Evolutionary conservation across 2,329 filamentous ascomycete genomes (phyloP), one percentile per base, ranked within the genome.

Genomic region (Trichoderma citrinoviride): DNA sequence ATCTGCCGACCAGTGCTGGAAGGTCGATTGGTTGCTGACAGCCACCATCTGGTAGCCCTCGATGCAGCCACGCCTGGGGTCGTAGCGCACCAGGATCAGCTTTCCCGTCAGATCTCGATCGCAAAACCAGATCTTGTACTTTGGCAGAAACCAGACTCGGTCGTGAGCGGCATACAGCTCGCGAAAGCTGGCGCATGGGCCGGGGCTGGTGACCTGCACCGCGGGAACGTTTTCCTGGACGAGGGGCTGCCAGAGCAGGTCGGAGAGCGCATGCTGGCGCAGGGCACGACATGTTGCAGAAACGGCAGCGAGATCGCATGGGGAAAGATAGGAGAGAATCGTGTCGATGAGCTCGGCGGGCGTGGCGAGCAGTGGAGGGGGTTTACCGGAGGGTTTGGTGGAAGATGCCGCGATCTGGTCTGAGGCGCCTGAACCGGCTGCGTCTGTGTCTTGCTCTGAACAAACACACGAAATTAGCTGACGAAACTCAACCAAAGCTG

Each of bases 71-170:
- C 86, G 82, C 4, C 85, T 78, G 52, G 87, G 84, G 73, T 97
- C 87, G 72, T 93, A 97, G 14, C 90, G 87, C n/a, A 85, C 83
- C 44, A 97, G 73, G 27, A 96, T 82, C 47, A 97, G 76, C 73
- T 90, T 90, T 0, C 93, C 93, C 1, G 85, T 88, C 54, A 92
- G 82, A 33, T 88, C 84, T 2, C 81, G 83, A 75, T 97, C 92
- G 66, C 87, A 85, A 72, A 97, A 94, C 93, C 93, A 97, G 68
- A 97, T 81, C 76, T 91, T 93, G 73, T 91, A 82, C 58, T 85
- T 87, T 0, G 91, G 83, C 1, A 97, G 81, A 72, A 96, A 97
- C 93, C 93, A 97, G 71, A 89, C 87, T 0, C 90, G 89, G 68
- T 95, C 85, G 73, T 95, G 90, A 21, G 87, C 83, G 47, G 83